A percentile compares a stretch with the other conserved stretches of the same genome.
Conservation (phyloP, 1,284 basidiomycete species). For the Psilocybe mexicana region DNA sequence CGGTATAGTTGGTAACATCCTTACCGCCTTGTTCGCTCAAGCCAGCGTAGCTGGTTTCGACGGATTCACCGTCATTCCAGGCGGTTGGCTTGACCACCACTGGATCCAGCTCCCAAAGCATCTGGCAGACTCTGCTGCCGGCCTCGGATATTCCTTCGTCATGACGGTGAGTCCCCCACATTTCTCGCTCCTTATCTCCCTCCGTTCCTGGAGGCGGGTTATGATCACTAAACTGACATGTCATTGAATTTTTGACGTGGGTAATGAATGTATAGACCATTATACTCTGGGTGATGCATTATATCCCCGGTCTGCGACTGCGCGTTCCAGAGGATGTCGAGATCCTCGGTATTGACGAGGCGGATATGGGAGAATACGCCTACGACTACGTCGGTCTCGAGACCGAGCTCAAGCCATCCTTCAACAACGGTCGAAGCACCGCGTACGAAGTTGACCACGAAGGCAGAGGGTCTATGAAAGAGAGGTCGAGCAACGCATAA, state of each 20-base stretch:
- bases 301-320: conserved; percentile 81
- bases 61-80: conserved; percentile 68
- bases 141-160: conserved; percentile 77
- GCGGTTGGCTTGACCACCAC: conserved; percentile 91
- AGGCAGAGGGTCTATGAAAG: conserved; percentile 11
- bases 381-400: conserved; percentile 85
- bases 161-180: conserved; percentile 60
- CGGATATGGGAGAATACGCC: conserved; percentile 92
- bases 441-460: conserved; percentile 2
- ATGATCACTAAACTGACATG: conserved; percentile 4
- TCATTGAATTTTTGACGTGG: not conserved
- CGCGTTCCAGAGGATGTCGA: conserved; percentile 81
- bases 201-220: not conserved
- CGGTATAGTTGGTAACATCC: conserved; percentile 82
- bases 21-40: conserved; percentile 89
- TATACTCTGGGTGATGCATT: conserved; percentile 91
- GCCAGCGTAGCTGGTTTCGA: conserved; percentile 81
- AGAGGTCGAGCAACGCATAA: conserved; percentile 9
- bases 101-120: conserved; percentile 85
- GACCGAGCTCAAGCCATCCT: conserved; percentile 23
- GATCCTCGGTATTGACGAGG: conserved; percentile 89
- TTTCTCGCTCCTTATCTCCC: not conserved
- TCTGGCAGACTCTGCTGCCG: conserved; percentile 75
- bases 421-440: conserved; percentile 12
- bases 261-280: conserved; percentile 52